Base-by-base conservation (phyloP, 176 grass and related monocot genomes). In the Tillandsia leiboldiana region DNA sequence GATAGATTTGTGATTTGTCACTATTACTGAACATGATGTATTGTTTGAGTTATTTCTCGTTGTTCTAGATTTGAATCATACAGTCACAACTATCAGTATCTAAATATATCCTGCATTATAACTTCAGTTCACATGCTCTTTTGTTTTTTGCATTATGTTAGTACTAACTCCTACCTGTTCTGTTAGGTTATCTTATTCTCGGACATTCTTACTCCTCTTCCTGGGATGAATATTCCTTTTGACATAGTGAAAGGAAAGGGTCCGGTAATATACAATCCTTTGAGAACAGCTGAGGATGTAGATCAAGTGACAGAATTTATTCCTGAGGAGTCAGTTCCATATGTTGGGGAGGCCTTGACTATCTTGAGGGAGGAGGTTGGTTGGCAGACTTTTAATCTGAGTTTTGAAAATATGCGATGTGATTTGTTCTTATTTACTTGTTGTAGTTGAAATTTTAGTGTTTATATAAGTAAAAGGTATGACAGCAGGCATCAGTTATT, bases 221-320 rank as follows among this genome's bases (percentile, higher is more conserved):
- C 89, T 74, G 94, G 94, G 68, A 97, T 97, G 94, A 92, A 92
- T 72, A 97, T 97, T 83, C 86, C 94, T 72, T 97, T 97, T 67
- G 94, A 97, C 84, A 92, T 97, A 79, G 89, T 97, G 24, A 97
- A 97, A 78, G 94, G 94, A 77, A 97, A 92, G 79, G 94, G 94
- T 49, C 94, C 94, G 57, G 83, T 97, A 49, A 97, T 97, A 75
- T 92, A 90, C 67, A 81, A 85, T 75, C 94, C 94, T 63, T 74
- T 97, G 70, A 82, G 73, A 70, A 97, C 94, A 81, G 79, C 84
- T 67, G 86, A 66, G 26, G 89, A 91, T 70, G 89, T 97, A 29
- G 81, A 85, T 66, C 83, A 92, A 87, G 89, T 97, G 58, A 90
- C 64, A 77, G 94, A 97, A 75, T 97, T 97, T 83, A 79, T 92